Base-by-base conservation (phyloP, 2,329 filamentous ascomycete species). In the Fusarium udum region DNA sequence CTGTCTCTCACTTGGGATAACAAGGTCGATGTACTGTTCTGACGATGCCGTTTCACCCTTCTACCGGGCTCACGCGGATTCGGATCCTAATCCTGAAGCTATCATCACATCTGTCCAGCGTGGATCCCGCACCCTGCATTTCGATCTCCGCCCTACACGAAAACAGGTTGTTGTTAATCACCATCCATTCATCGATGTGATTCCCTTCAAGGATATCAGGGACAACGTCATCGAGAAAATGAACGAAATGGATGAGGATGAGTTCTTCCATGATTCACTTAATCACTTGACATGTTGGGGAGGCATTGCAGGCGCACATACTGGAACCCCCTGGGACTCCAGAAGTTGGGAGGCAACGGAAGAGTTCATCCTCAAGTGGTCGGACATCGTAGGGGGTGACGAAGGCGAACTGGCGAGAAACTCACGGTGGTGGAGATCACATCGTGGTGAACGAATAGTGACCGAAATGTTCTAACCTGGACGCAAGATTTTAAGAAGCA, bases 241-340 rank as follows among this genome's bases (percentile, higher is more conserved):
- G 52, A 58, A 72, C n/a, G 55, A 59, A 10, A 72, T 77, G 48
- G 73, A 80, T 42, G 75, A 78, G 62, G 76, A 78, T 34, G 78
- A 78, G 61, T 78, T 79, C 59, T 79, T 79, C 34, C 77, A 78
- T 42, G 78, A 80, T 39, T 69, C 75, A 11, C 48, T 78, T n/a
- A 78, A 78, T 42, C 76, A 78, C 45, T 60, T 79, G 52, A 79
- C 73, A 34, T 80, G 78, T 26, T 80, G 78, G 78, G 78, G 78
- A 20, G 62, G 76, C 16, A 64, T 76, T 7, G 60, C 64, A 12
- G 78, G 75, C 5, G 73, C 75, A 8, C 71, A 73, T n/a, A 76
- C 75, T 8, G 78, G 77, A 36, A 74, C 76, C 26, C 77, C 78
- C 13, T 80, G 78, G 78, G 78, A 80, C 34, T 64, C 70, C 14